These are phyloP conservation scores for Podospora bellae-mahoneyi DNA, from an alignment of 495 filamentous ascomycete species.

Conservation along the genomic window DNA sequence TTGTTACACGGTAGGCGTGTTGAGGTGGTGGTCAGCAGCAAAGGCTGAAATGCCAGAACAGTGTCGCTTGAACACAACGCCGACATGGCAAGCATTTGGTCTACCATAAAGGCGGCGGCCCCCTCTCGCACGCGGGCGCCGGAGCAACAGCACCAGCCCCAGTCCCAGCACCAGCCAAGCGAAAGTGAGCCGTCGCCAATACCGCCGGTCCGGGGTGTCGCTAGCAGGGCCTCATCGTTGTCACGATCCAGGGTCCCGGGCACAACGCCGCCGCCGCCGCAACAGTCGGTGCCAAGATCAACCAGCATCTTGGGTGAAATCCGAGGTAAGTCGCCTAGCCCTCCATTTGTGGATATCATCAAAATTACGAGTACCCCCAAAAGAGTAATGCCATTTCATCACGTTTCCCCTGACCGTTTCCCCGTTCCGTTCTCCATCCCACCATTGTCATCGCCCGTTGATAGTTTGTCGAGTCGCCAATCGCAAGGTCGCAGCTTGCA, in stretches of 20 bases:
- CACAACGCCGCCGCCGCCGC: slow-evolving; percentile 3
- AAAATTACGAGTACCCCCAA: slow-evolving; percentile 5
- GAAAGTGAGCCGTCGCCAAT: neutral
- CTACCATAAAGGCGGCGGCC: slow-evolving; percentile 24
- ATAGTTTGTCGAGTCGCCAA: neutral
- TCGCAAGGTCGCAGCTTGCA: neutral
- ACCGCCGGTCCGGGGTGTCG: neutral
- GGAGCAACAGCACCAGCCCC: neutral
- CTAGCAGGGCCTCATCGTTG: slow-evolving; percentile 8
- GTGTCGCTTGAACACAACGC: neutral
- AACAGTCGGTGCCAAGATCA: slow-evolving; percentile 19
- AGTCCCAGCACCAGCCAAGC: neutral
- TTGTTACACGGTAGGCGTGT: neutral
- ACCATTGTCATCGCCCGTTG: neutral
- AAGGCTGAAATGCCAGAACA: neutral
- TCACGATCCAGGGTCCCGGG: slow-evolving; percentile 5
- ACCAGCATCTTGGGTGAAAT: slow-evolving; percentile 18
- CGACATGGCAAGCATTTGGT: slow-evolving; percentile 23
- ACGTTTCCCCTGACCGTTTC: slow-evolving; percentile 1
- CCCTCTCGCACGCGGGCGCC: slow-evolving; percentile 4
- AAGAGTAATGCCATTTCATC: neutral
- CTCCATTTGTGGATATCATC: slow-evolving; percentile 12
- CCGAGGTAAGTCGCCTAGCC: slow-evolving; percentile 20
- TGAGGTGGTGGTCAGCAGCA: slow-evolving; percentile 3
- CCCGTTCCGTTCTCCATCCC: neutral